A percentile compares a stretch with the other conserved stretches of the same genome.
Evolutionary conservation across 2,329 filamentous ascomycete genomes (phyloP).

Genomic region (Hansfordia pulvinata): DNA sequence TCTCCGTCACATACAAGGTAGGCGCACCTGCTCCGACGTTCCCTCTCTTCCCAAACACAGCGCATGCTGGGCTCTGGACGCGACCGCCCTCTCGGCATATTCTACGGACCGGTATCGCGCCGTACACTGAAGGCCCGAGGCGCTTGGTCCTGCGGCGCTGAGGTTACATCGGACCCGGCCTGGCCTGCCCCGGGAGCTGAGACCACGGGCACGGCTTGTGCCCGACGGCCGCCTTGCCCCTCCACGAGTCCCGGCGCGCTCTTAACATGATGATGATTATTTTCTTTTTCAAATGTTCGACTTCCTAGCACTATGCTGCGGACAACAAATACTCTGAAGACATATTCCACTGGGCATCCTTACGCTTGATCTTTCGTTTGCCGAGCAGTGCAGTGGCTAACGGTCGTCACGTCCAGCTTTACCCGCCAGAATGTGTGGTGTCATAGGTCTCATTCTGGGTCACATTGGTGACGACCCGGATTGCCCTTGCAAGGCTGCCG

Average conservation of each 20-base stretch:
- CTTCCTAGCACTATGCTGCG: constrained; percentile 15
- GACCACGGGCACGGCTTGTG: too few species aligned
- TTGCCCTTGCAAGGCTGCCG: constrained; percentile 33
- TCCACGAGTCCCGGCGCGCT: constrained; percentile 1
- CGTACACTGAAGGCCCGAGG: too few species aligned
- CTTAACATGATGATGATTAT: constrained; percentile 14
- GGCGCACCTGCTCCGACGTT: too few species aligned
- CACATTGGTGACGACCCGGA: constrained; percentile 30
- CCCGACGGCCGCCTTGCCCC: too few species aligned
- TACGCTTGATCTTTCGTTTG: constrained; percentile 1
- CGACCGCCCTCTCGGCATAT: too few species aligned
- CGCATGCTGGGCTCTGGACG: too few species aligned
- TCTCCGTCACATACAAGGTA: too few species aligned
- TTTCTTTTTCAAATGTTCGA: constrained; percentile 17
- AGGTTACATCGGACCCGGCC: too few species aligned
- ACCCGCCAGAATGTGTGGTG: constrained; percentile 41
- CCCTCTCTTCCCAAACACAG: too few species aligned
- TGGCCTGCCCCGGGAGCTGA: too few species aligned
- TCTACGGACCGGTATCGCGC: too few species aligned
- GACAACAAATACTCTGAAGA: constrained; percentile 14
- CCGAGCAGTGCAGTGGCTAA: background rate
- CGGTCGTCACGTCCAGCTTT: background rate
- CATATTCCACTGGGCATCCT: constrained; percentile 4
- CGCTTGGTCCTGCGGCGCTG: too few species aligned
- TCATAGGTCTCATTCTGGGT: constrained; percentile 46